Base-by-base conservation (phyloP, 2,329 filamentous ascomycete species). In the Metarhizium robertsii region DNA sequence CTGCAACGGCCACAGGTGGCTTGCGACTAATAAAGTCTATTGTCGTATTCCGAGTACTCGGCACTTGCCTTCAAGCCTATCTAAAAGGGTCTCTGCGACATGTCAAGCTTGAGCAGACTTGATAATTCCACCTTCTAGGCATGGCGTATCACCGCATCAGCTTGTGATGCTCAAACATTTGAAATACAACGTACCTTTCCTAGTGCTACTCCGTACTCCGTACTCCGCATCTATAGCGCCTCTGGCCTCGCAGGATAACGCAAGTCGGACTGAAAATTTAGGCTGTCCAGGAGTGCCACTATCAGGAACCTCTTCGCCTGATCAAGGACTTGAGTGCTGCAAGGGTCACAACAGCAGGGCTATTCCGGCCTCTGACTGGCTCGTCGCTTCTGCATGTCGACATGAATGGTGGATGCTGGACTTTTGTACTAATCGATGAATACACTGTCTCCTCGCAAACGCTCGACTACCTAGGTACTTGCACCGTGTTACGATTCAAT, bases 361-460 rank as follows among this genome's bases (percentile, higher is more conserved):
- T 32, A 43, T 43, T 50, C 40, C 43, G 18, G n/a, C 14, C 50
- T 40, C 52, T 58, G 55, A 58, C 52, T 58, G 57, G 57, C 42
- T 50, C 10, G 8, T 53, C 46, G 29, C 29, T 52, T 43, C 50
- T 34, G 43, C 50, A 48, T 5, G 43, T 16, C n/a, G 20, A 48
- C 45, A 30, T 48, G 45, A 30, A 48, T n/a, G 45, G 25, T 48
- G 45, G 20, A n/a, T 30, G 45, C 45, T 14, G 13, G 45, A 14
- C 20, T 45, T 45, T 10, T 10, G 42, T 45, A 18, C 16, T 20
- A 40, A 16, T 16, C 38, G 14, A 40, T 13, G 8, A 40, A 13
- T 4, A 40, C 38, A n/a, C 6, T 50, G 30, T 50, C 36, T 16
- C 51, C 25, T 36, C 38, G 42, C 49, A 56, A 34, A 34, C 32